Conservation (phyloP, 805 yeast species). For the Ascoidea tarda region DNA sequence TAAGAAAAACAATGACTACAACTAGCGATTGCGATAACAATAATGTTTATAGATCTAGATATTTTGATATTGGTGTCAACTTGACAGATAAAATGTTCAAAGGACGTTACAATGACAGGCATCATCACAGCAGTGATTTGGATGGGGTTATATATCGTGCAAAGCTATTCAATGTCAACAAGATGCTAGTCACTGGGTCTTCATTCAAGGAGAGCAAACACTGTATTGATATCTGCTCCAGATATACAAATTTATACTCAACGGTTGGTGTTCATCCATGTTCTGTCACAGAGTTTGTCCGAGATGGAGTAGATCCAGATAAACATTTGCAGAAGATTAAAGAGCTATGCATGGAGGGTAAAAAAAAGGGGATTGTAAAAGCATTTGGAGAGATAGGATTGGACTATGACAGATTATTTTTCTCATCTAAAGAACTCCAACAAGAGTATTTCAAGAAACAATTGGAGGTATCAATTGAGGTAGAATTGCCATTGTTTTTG, state of each 20-base stretch:
- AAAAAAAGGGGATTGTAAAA: slow-evolving; percentile 36
- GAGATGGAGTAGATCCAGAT: slow-evolving; percentile 16
- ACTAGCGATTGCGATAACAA: neutral
- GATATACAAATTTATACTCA: slow-evolving; percentile 29
- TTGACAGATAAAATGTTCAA: slow-evolving; percentile 81
- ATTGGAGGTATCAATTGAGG: slow-evolving; percentile 45
- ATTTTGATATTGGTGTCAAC: slow-evolving; percentile 50
- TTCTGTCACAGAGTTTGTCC: slow-evolving; percentile 43
- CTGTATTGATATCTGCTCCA: slow-evolving; percentile 42
- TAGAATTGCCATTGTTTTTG: slow-evolving; percentile 63
- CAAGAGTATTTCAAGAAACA: slow-evolving; percentile 55
- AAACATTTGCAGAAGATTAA: slow-evolving; percentile 35
- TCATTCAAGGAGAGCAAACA: slow-evolving; percentile 48
- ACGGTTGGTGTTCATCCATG: slow-evolving; percentile 98
- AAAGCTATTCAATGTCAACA: slow-evolving; percentile 42
- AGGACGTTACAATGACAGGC: slow-evolving; percentile 63
- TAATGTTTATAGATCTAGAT: slow-evolving; percentile 7
- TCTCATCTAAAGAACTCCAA: slow-evolving; percentile 59
- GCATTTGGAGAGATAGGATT: slow-evolving; percentile 95
- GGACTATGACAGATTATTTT: slow-evolving; percentile 83
- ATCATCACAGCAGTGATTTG: slow-evolving; percentile 56
- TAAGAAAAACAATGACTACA: neutral
- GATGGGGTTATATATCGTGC: slow-evolving; percentile 56
- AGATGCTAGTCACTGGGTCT: slow-evolving; percentile 76
- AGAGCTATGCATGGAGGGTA: slow-evolving; percentile 32